A percentile compares a stretch with the other conserved stretches of the same genome.
Evolutionary conservation across 129 eudicot species (phyloP).

Genomic region (Tanacetum coccineum): DNA sequence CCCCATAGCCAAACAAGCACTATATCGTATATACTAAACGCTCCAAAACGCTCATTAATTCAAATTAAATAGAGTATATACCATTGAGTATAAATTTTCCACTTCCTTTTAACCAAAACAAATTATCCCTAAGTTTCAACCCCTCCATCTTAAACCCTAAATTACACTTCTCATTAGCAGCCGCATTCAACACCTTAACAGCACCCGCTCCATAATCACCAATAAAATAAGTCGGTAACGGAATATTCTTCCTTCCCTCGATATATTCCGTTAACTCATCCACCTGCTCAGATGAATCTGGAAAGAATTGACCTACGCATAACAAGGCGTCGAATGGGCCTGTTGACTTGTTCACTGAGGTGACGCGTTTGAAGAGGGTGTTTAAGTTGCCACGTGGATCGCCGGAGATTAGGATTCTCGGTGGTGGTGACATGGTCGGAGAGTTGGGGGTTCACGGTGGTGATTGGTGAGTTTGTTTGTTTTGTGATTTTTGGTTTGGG

Average conservation of each 20-base stretch:
- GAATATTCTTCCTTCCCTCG: conserved; percentile 56
- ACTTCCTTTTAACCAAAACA: conserved; percentile 94
- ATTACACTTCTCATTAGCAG: conserved; percentile 56
- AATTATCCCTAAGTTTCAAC: conserved; percentile 56
- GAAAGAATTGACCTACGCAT: conserved; percentile 95
- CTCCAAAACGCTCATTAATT: no score
- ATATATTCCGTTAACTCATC: conserved; percentile 75
- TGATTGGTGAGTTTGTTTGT: conserved; percentile 1
- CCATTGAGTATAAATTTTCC: conserved; percentile 80
- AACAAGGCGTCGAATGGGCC: conserved; percentile 92
- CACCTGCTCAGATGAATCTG: conserved; percentile 57
- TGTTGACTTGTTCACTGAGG: conserved; percentile 82
- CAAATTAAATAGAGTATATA: no score
- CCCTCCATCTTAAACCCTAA: conserved; percentile 98
- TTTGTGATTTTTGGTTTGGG: no score
- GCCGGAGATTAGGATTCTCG: conserved; percentile 48
- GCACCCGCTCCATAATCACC: conserved; percentile 92
- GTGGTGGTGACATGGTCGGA: conserved; percentile 45
- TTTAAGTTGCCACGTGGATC: conserved; percentile 82
- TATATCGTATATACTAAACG: no score
- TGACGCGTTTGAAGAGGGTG: conserved; percentile 82
- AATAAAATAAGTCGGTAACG: conserved; percentile 48
- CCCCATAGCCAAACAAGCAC: no score
- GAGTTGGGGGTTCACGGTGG: conserved; percentile 38
- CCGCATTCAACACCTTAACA: conserved; percentile 53